These are phyloP conservation scores for Acanthamoeba triangularis DNA, from an alignment of 208 protist genomes.

Conservation along the genomic window DNA sequence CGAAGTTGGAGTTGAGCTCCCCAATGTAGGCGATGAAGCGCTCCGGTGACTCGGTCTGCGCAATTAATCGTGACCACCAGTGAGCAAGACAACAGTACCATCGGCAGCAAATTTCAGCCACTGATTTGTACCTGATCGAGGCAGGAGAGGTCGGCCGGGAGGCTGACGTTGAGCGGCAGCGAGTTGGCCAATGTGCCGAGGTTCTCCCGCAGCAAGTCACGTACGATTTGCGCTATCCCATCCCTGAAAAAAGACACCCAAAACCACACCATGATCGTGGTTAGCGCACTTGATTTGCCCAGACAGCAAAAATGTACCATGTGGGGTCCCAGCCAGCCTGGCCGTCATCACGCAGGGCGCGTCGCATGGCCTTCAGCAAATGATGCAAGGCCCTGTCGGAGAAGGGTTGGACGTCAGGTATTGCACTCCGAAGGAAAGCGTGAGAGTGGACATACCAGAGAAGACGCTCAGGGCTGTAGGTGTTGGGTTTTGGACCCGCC, in stretches of 20 bases:
- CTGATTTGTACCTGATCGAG: conserved; percentile 18
- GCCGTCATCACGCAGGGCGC: conserved; percentile 17
- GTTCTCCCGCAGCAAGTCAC: conserved; percentile 35
- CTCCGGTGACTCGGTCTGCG: conserved; percentile 18
- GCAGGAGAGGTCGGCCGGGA: conserved; percentile 18
- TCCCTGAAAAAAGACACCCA: not conserved
- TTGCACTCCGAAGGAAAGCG: not conserved
- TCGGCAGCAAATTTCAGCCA: not conserved
- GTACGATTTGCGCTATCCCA: conserved; percentile 25
- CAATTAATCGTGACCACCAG: not conserved
- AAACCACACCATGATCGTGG: too few relatives aligned
- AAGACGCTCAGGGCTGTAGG: conserved; percentile 15
- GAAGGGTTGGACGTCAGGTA: not conserved
- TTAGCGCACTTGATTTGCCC: not conserved
- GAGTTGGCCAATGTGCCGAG: not conserved
- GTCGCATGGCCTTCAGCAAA: conserved; percentile 38
- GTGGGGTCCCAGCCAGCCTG: conserved; percentile 63
- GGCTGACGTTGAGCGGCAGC: conserved; percentile 36
- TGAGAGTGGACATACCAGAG: not conserved
- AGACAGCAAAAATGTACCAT: not conserved
- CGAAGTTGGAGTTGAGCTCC: conserved; percentile 57
- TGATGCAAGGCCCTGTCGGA: conserved; percentile 34
- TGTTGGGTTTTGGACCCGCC: not conserved
- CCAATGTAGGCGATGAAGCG: conserved; percentile 44
- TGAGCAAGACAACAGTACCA: not conserved